Evolutionary conservation across 2,329 filamentous ascomycete species (phyloP), one percentile per base, ranked within the genome.

Genomic region (Aspergillus ochraceoroseus): DNA sequence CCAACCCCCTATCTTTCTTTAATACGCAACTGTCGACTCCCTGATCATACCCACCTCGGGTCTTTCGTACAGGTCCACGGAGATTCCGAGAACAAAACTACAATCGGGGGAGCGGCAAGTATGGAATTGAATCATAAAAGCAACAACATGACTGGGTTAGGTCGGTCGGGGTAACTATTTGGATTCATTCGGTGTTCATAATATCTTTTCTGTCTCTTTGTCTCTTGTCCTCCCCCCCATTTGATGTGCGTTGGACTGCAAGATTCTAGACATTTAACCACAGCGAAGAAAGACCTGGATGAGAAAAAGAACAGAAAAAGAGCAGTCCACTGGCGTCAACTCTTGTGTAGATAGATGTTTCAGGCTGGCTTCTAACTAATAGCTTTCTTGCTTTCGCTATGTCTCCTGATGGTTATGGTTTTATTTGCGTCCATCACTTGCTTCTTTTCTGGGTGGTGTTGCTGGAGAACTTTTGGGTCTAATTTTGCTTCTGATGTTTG

Each of bases 311-410:
- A 36, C 12, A 37, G 32, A 23, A 41, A 32, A 19, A 41, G 12
- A 25, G 23, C 32, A 38, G 32, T 30, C 15, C 19, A 43, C 30
- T 22, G 43, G 46, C 43, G 46, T 49, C 43, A 38, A 34, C 43
- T 41, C 25, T n/a, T n/a, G n/a, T 44, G 43, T 48, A 47, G 41
- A 51, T 47, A 47, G 36, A 35, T 19, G 38, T 44, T 39, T 35
- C 44, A 38, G 37, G 25, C 38, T 26, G 36, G 39, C 23, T 43
- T 43, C 30, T 43, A 35, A 33, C 29, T 38, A 19, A 22, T 3
- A 14, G 18, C 22, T 32, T 22, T 37, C 20, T 19, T 36, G 19
- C 19, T 25, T 22, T 12, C 15, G 13, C 11, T 31, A 12, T n/a
- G 13, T 27, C 5, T 22, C 4, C n/a, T 38, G 32, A 13, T 25